A percentile compares a stretch with the other conserved stretches of the same genome.
Conservation (phyloP, 2,329 filamentous ascomycete species). For the Trematosphaeria pertusa region DNA sequence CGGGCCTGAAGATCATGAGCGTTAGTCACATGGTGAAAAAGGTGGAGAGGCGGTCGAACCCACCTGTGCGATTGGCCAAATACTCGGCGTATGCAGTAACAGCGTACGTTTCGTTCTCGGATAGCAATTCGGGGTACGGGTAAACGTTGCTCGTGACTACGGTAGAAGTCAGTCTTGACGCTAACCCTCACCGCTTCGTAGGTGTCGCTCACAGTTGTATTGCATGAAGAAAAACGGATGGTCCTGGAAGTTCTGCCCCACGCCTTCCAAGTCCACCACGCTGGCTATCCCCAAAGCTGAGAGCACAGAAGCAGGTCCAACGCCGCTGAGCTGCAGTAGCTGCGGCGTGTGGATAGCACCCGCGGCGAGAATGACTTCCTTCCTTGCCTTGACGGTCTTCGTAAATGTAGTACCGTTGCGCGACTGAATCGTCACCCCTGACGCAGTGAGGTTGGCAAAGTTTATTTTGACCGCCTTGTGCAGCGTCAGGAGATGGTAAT, state of each 20-base stretch:
- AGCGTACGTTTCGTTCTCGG: too few relatives aligned
- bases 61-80: background rate
- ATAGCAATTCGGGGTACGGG: too few relatives aligned
- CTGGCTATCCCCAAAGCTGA: conserved; percentile 29
- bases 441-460: background rate
- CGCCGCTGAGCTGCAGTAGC: conserved; percentile 52
- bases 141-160: too few relatives aligned
- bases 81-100: too few relatives aligned
- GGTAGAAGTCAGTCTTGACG: too few relatives aligned
- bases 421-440: background rate
- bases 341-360: conserved; percentile 62
- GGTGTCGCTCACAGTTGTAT: background rate
- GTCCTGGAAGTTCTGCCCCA: conserved; percentile 45
- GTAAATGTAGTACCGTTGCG: background rate
- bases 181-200: too few relatives aligned
- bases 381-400: background rate
- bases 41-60: too few relatives aligned
- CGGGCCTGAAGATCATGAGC: too few relatives aligned
- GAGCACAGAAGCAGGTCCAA: conserved; percentile 39
- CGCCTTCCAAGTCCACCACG: conserved; percentile 31
- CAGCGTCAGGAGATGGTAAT: background rate
- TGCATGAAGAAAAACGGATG: conserved; percentile 13
- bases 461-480: background rate
- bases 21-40: too few relatives aligned
- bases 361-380: conserved; percentile 67